Percentiles rank a stretch among this genome's conserved stretches.
phyloP scores from a whole-genome alignment of 768 basidiomycete genomes.

The Boletus edulis region DNA sequence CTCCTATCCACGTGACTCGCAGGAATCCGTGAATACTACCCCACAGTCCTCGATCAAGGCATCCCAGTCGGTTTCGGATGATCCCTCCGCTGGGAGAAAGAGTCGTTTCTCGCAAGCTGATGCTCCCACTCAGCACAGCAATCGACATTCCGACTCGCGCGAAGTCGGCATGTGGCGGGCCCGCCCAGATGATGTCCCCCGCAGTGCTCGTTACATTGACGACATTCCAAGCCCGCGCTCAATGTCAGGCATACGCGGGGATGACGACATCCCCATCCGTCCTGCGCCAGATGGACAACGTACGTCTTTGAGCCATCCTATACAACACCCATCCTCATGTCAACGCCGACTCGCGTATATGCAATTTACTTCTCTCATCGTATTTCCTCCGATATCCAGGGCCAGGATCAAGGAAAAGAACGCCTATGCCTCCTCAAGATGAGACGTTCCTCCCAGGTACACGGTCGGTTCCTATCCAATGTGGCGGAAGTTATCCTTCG shows the following conservation, averaged over 20 bases:
- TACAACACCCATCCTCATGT: conserved; percentile 27
- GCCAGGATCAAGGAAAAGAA: conserved; percentile 33
- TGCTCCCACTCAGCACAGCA: conserved; percentile 7
- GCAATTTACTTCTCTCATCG: conserved; percentile 17
- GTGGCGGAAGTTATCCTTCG: conserved; percentile 7
- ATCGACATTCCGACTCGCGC: conserved; percentile 10
- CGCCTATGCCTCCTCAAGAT: conserved; percentile 37
- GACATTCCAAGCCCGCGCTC: conserved; percentile 19
- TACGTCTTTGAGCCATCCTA: conserved; percentile 35
- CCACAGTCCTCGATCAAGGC: conserved; percentile 15
- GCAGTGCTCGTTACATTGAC: conserved; percentile 14
- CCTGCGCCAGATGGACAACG: conserved; percentile 34
- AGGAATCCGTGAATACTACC: conserved; percentile 16
- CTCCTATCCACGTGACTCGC: conserved; percentile 30
- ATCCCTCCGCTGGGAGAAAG: conserved; percentile 6
- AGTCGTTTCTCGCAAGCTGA: conserved; percentile 26
- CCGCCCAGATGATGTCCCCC: conserved; percentile 18
- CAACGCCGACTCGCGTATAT: conserved; percentile 26
- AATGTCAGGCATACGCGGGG: conserved; percentile 16
- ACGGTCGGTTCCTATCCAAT: conserved; percentile 11
- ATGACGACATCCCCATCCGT: conserved; percentile 16
- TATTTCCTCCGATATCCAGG: conserved; percentile 22
- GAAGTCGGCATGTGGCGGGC: conserved; percentile 18
- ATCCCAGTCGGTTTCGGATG: conserved; percentile 12
- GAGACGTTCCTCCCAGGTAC: conserved; percentile 26